Evolutionary conservation across 352 stramenopile species (phyloP), one percentile per base, ranked within the genome.

Genomic region (Pythium brachiatum): DNA sequence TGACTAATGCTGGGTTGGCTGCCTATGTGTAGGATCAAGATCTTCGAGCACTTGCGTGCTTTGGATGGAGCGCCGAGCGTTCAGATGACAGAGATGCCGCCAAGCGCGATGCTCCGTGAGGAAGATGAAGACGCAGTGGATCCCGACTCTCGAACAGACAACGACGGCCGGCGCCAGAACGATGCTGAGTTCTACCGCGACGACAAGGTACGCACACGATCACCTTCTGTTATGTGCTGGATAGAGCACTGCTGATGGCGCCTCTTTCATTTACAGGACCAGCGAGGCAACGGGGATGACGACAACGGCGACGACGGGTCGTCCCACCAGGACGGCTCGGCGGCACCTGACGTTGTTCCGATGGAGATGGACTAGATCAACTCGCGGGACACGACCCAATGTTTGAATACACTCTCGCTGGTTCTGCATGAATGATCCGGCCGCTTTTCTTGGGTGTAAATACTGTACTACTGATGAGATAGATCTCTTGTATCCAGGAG

Each of bases 101-200:
- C 86, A 7, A 83, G 71, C n/a, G 72, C 74, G 27, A 88, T 90
- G 74, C 65, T 92, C 7, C 78, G 77, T 20, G 86, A 94, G 74
- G 80, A 92, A 60, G 86, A 94, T 52, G 86, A 93, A 75, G 83
- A 93, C 47, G 76, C 77, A 15, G 63, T 63, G 15, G 83, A 93
- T 47, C 78, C 83, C 0, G 82, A 93, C 60, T 69, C 68, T n/a
- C 81, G 86, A 29, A 76, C 73, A 23, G 83, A 95, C 5, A 87
- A 87, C 39, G 82, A 90, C 52, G 76, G 74, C 23, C 88, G 85
- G 20, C 77, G 84, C 23, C 79, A 90, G 57, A 79, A 90, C 56
- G 86, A 95, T 41, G 79, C 82, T 13, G 86, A 95, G 59, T 92
- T 92, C 67, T 95, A 90, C 81, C 73, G 56, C 60, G 75, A 92